phyloP scores from a whole-genome alignment of 1,284 basidiomycete genomes.

The Cryptococcus depauperatus region DNA sequence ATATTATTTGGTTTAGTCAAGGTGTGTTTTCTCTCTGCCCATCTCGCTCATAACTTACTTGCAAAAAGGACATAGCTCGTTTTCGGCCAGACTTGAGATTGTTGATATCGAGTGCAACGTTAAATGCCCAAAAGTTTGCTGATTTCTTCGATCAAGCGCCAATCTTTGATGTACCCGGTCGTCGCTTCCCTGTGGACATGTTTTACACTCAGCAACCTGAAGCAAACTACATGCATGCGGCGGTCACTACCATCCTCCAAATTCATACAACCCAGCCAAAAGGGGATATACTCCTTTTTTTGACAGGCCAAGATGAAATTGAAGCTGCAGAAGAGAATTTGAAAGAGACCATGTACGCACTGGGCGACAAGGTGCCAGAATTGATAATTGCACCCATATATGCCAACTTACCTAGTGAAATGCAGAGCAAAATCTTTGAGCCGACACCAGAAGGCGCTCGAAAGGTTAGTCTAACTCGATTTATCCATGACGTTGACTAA shows the following conservation, averaged over 20 bases:
- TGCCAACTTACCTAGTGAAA: constrained; percentile 93
- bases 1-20: constrained; percentile 94
- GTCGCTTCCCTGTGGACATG: constrained; percentile 95
- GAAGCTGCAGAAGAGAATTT: constrained; percentile 94
- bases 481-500: not conserved
- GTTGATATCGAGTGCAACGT: constrained; percentile 90
- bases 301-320: constrained; percentile 99
- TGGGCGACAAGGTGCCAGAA: constrained; percentile 93
- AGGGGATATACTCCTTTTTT: constrained; percentile 96
- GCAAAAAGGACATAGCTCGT: constrained; percentile 81
- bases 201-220: constrained; percentile 97
- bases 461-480: constrained; percentile 57
- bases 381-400: constrained; percentile 96
- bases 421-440: constrained; percentile 99
- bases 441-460: constrained; percentile 92
- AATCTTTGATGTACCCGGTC: constrained; percentile 91
- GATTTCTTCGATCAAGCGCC: constrained; percentile 93
- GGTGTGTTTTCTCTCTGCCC: constrained; percentile 51
- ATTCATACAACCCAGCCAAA: constrained; percentile 97
- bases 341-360: constrained; percentile 84
- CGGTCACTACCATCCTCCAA: constrained; percentile 97
- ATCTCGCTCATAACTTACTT: not conserved
- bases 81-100: constrained; percentile 86
- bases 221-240: constrained; percentile 96
- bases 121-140: constrained; percentile 93